Evolutionary conservation across 1,284 basidiomycete species (phyloP).

Genomic region (Cutaneotrichosporon daszewskae): DNA sequence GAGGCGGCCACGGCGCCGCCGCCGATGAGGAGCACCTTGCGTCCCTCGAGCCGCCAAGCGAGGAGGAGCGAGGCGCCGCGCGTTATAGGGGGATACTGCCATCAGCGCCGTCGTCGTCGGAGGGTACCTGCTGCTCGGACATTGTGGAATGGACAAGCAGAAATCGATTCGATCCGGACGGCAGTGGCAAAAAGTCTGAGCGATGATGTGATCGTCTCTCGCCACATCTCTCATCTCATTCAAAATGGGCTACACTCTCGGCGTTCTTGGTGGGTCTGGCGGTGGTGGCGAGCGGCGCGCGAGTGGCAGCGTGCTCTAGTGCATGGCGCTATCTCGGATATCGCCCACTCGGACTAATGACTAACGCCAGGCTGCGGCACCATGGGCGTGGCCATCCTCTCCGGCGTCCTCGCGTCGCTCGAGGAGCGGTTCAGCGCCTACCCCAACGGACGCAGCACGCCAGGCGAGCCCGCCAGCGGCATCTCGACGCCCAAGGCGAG

Average conservation of each 20-base stretch:
- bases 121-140: too few species aligned
- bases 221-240: too few species aligned
- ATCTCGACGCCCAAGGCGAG: slow-evolving; percentile 64
- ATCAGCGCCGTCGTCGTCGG: neutral
- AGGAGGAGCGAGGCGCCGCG: slow-evolving; percentile 49
- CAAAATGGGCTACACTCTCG: slow-evolving; percentile 52
- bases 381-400: slow-evolving; percentile 94
- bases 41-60: slow-evolving; percentile 52
- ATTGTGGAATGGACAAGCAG: neutral
- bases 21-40: slow-evolving; percentile 53
- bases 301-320: neutral
- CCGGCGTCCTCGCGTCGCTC: slow-evolving; percentile 53
- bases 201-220: too few species aligned
- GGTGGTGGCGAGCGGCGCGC: neutral
- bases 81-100: slow-evolving; percentile 26
- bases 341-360: neutral
- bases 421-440: slow-evolving; percentile 31
- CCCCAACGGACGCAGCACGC: slow-evolving; percentile 12
- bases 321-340: slow-evolving; percentile 5
- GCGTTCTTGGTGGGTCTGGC: slow-evolving; percentile 46
- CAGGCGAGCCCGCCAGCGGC: slow-evolving; percentile 66
- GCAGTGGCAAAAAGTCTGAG: too few species aligned
- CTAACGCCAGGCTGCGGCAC: slow-evolving; percentile 79
- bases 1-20: slow-evolving; percentile 55
- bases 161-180: neutral